Evolutionary conservation across 306 rosid genomes (phyloP).

Genomic region (Phaseolus lunatus): DNA sequence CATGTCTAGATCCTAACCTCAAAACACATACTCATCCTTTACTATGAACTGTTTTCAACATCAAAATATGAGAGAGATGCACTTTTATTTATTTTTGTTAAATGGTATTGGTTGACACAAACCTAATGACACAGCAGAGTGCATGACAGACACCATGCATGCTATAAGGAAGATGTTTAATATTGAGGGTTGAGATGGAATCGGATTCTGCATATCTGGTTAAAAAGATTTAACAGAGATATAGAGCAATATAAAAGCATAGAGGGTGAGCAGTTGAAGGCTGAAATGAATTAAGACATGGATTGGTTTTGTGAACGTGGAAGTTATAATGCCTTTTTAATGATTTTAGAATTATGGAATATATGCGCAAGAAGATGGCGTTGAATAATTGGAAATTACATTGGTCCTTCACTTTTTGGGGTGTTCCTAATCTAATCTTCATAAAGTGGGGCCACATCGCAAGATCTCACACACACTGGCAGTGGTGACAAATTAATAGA

Average conservation of each 20-base stretch:
- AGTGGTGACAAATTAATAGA: slow-evolving; percentile 42
- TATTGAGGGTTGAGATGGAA: slow-evolving; percentile 21
- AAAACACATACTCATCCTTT: not conserved
- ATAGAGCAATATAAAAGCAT: slow-evolving; percentile 2
- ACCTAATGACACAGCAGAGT: too few relatives aligned
- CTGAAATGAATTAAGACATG: not conserved
- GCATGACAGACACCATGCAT: too few relatives aligned
- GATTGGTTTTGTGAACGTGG: slow-evolving; percentile 40
- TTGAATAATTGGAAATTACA: slow-evolving; percentile 37
- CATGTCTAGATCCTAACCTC: not conserved
- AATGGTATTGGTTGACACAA: too few relatives aligned
- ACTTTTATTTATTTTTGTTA: too few relatives aligned
- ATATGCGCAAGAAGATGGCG: slow-evolving; percentile 49
- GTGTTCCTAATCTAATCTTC: slow-evolving; percentile 38
- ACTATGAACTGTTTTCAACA: not conserved
- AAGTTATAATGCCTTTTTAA: slow-evolving; percentile 44
- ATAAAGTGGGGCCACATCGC: slow-evolving; percentile 35
- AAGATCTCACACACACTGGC: slow-evolving; percentile 42
- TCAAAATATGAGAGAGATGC: too few relatives aligned
- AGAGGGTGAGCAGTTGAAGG: too few relatives aligned
- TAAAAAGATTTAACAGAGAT: slow-evolving; percentile 36
- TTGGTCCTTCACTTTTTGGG: slow-evolving; percentile 40
- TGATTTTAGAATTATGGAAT: slow-evolving; percentile 50
- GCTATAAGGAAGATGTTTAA: not conserved
- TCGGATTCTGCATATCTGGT: slow-evolving; percentile 47